phyloP scores from a whole-genome alignment of 441 rosid genomes.

The Geranium incanum region DNA sequence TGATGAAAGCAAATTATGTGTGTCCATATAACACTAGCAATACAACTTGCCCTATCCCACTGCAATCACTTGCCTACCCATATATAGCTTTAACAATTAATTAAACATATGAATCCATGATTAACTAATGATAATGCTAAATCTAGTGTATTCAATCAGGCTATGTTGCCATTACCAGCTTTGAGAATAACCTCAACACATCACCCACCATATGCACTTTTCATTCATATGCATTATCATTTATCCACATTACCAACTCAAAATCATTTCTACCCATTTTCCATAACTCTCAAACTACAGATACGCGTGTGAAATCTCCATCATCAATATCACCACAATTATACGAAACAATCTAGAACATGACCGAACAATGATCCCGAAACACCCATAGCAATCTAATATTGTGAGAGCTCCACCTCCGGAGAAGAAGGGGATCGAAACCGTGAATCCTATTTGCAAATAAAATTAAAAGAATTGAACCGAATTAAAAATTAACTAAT shows the following conservation, averaged over 20 bases:
- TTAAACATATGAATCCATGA: neutral
- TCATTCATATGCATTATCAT: neutral
- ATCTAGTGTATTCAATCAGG: neutral
- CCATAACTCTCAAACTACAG: too few relatives aligned
- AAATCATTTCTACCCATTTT: too few relatives aligned
- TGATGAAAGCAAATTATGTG: neutral
- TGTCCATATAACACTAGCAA: neutral
- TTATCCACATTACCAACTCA: neutral
- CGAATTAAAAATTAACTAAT: too few relatives aligned
- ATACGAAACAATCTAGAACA: neutral
- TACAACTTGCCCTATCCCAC: neutral
- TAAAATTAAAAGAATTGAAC: too few relatives aligned
- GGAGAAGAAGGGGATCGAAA: neutral
- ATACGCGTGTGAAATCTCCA: neutral
- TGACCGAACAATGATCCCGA: neutral
- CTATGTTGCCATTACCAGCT: neutral
- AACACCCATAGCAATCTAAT: neutral
- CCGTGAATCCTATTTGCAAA: neutral
- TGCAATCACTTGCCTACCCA: neutral
- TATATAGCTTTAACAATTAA: too few relatives aligned
- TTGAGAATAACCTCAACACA: too few relatives aligned
- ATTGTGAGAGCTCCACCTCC: too few relatives aligned
- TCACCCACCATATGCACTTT: too few relatives aligned
- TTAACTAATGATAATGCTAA: neutral
- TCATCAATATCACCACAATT: neutral